These are phyloP conservation scores for Comarum palustre DNA, from an alignment of 306 rosid species.

Conservation along the genomic window DNA sequence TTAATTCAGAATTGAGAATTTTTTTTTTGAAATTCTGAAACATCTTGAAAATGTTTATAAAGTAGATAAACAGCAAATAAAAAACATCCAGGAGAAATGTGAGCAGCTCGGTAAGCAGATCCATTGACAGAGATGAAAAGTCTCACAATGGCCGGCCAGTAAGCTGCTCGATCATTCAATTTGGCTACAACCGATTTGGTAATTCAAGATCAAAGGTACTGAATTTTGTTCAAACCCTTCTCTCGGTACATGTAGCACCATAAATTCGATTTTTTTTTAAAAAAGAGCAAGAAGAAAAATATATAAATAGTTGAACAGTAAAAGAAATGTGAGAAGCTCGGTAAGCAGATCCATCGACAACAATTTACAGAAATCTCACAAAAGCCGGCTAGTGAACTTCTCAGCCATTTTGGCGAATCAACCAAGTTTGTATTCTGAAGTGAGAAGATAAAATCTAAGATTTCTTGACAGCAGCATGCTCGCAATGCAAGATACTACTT, in stretches of 20 bases:
- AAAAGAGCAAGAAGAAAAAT: background rate
- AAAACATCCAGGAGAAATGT: slow-evolving; percentile 16
- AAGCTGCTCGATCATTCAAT: slow-evolving; percentile 34
- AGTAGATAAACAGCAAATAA: background rate
- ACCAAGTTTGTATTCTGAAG: too few relatives aligned
- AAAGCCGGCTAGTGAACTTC: slow-evolving; percentile 82
- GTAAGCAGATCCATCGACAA: slow-evolving; percentile 70
- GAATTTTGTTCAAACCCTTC: slow-evolving; percentile 36
- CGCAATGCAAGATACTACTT: too few relatives aligned
- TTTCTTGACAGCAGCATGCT: background rate
- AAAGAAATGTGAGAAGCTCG: slow-evolving; percentile 53
- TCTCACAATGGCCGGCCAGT: slow-evolving; percentile 75
- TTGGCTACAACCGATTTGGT: slow-evolving; percentile 85
- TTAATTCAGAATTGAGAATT: too few relatives aligned
- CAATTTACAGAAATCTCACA: slow-evolving; percentile 38
- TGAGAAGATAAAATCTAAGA: background rate
- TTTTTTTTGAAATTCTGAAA: background rate
- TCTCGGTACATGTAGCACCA: slow-evolving; percentile 76
- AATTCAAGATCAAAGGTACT: slow-evolving; percentile 70
- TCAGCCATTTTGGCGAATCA: background rate
- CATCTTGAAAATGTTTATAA: too few relatives aligned
- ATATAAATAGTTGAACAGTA: background rate
- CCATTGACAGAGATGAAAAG: slow-evolving; percentile 37
- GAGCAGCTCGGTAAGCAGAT: slow-evolving; percentile 92
- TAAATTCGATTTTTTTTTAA: background rate